Base-by-base conservation (phyloP, 495 filamentous ascomycete genomes). In the Aspergillus baeticus region DNA sequence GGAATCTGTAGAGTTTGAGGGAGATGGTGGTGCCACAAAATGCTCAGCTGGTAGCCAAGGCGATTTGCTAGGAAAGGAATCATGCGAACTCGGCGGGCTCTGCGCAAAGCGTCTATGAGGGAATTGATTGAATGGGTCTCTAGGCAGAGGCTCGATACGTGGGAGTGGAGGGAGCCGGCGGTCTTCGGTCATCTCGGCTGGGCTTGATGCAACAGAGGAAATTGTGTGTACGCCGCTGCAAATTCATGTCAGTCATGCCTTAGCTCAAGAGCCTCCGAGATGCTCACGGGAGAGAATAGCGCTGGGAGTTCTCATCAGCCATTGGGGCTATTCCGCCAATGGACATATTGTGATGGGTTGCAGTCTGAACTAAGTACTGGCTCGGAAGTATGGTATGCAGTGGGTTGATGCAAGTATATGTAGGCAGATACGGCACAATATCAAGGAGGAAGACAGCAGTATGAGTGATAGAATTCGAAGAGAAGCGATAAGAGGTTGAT, bases 101-200 rank as follows among this genome's bases (percentile, higher is more conserved):
- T 71, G 69, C 36, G 67, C 54, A 34, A 71, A 63, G n/a, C 58
- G 42, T 10, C 68, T 66, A 51, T 68, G 67, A 21, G 45, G 55
- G 64, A 75, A 75, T 7, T 72, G 69, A 45, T 68, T 73, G 67
- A 78, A 78, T 23, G 72, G 71, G 7, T 74, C 75, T 15, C 72
- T 71, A 42, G 74, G 75, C 44, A 73, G 44, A 35, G 75, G 75
- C 39, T 76, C 69, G 38, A 71, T 67, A 31, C 66, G 72, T 37
- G 75, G 75, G 2, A 77, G 68, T 37, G 75, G 75, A 56, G 75
- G 75, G 39, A 78, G 59, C 20, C 72, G 72, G 37, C 73, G 71
- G 51, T 72, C 71, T 39, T 72, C 70, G 26, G 65, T 70, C 53
- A 67, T 50, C 15, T 67, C 62, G 36, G 54, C 38, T 39, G 59